A percentile compares a stretch with the other conserved stretches of the same genome.
phyloP scores from a whole-genome alignment of 139 green algal species.

The Micractinium sp. region DNA sequence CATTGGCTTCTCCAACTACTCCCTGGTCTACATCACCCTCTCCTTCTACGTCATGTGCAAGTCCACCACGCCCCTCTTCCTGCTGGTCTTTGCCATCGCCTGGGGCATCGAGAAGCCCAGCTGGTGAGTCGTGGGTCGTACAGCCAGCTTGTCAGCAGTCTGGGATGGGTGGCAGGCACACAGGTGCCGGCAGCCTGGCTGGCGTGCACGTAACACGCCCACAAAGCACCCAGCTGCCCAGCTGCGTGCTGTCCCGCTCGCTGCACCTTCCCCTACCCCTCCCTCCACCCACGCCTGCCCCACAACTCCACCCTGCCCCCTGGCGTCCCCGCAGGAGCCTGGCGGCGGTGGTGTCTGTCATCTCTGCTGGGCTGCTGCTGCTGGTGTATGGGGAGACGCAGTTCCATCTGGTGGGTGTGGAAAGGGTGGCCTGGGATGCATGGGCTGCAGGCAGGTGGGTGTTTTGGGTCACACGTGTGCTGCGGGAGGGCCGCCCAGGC shows the following conservation, averaged over 20 bases:
- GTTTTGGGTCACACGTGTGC: too few relatives aligned
- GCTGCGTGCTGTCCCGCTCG: background rate
- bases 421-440: background rate
- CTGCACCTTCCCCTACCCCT: background rate
- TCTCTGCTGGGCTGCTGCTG: constrained; percentile 84
- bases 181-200: background rate
- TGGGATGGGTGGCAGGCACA: background rate
- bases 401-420: constrained; percentile 69
- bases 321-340: constrained; percentile 66
- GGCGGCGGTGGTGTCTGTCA: constrained; percentile 79
- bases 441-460: too few relatives aligned
- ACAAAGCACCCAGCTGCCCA: background rate
- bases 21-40: constrained; percentile 89
- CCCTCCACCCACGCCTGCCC: background rate
- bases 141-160: too few relatives aligned
- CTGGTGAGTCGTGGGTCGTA: background rate
- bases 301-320: background rate
- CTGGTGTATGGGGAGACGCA: constrained; percentile 89
- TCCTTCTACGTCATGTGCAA: constrained; percentile 98
- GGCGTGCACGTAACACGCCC: too few relatives aligned
- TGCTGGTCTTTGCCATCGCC: constrained; percentile 92
- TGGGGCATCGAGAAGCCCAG: constrained; percentile 84
- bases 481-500: background rate
- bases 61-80: constrained; percentile 90
- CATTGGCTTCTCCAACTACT: constrained; percentile 94